A percentile compares a stretch with the other conserved stretches of the same genome.
Conservation (phyloP, 2,329 filamentous ascomycete genomes). For the Neurospora crassa region DNA sequence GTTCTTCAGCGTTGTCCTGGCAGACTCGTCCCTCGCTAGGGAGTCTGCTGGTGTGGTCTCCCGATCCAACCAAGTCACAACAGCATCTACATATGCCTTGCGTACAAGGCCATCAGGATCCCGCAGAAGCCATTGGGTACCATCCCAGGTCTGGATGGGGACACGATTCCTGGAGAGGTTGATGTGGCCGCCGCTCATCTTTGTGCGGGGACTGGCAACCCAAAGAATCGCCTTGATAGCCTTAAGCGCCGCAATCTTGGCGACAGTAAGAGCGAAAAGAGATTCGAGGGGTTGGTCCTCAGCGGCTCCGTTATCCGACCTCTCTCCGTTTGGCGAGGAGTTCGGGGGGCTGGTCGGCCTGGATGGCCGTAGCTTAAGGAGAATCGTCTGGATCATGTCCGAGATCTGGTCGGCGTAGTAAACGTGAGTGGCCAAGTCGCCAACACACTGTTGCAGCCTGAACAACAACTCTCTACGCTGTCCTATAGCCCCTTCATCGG, state of each 20-base stretch:
- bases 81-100: constrained; percentile 74
- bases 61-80: constrained; percentile 76
- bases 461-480: constrained; percentile 57
- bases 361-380: constrained; percentile 65
- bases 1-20: constrained; percentile 32
- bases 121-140: constrained; percentile 85
- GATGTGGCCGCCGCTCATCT: constrained; percentile 46
- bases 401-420: constrained; percentile 96
- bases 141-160: constrained; percentile 81
- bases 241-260: constrained; percentile 58
- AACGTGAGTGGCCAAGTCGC: constrained; percentile 84
- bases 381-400: constrained; percentile 81
- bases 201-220: constrained; percentile 64
- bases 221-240: constrained; percentile 74
- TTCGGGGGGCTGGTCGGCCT: constrained; percentile 31
- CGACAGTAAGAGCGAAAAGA: constrained; percentile 42
- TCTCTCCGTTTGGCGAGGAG: constrained; percentile 35
- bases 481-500: constrained; percentile 17
- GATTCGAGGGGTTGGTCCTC: constrained; percentile 38
- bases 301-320: constrained; percentile 32
- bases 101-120: constrained; percentile 71
- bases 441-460: constrained; percentile 72
- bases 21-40: constrained; percentile 47
- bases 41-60: constrained; percentile 63
- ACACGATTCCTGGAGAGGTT: constrained; percentile 65